phyloP scores from a whole-genome alignment of 2,329 filamentous ascomycete genomes.

The Didymella exigua region DNA sequence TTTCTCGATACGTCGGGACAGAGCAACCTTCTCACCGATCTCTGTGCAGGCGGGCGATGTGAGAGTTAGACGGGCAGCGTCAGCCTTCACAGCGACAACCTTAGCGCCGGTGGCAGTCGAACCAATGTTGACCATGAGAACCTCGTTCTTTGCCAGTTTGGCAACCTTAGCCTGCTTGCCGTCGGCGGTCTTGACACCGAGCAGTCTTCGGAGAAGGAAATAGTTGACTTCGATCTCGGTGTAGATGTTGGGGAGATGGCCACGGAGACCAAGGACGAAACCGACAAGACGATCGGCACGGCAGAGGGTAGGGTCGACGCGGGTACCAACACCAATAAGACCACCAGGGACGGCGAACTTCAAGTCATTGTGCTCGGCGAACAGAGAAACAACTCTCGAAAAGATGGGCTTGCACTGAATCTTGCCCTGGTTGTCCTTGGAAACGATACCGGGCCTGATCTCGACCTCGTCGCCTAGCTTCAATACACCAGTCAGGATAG shows the following conservation, averaged over 20 bases:
- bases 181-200: constrained; percentile 96
- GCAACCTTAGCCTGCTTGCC: constrained; percentile 99
- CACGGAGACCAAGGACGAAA: constrained; percentile 94
- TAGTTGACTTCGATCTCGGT: constrained; percentile 97
- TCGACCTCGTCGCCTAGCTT: constrained; percentile 98
- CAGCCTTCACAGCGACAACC: constrained; percentile 94
- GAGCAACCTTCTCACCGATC: constrained; percentile 95
- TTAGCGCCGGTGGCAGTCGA: constrained; percentile 97
- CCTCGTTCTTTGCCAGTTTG: constrained; percentile 97
- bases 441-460: constrained; percentile 97
- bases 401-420: constrained; percentile 98
- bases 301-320: constrained; percentile 96
- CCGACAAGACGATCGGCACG: constrained; percentile 98
- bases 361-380: constrained; percentile 96
- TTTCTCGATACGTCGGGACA: constrained; percentile 97
- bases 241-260: constrained; percentile 93
- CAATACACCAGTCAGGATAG: constrained; percentile 92
- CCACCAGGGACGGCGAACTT: constrained; percentile 98
- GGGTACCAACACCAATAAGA: constrained; percentile 94
- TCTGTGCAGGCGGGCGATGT: constrained; percentile 96
- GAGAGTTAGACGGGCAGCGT: constrained; percentile 92
- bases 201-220: constrained; percentile 90
- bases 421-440: constrained; percentile 88
- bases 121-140: constrained; percentile 99
- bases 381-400: constrained; percentile 91